Base-by-base conservation (phyloP, 73 alveolate species). In the Paraurostyla sp. region DNA sequence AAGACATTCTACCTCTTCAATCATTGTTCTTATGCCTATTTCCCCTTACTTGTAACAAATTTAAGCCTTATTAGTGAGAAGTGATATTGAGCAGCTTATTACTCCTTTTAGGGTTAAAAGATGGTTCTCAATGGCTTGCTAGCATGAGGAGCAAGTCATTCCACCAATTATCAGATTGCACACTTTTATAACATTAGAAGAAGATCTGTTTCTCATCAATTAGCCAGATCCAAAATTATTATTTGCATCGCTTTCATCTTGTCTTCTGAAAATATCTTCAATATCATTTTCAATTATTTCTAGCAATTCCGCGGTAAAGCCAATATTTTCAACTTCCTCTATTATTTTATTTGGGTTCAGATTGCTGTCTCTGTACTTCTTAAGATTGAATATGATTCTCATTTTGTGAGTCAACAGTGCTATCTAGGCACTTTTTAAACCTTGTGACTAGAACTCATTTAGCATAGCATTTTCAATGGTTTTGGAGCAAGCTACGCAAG, bases 401-500 rank as follows among this genome's bases (percentile, higher is more conserved):
- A 89, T 63, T 41, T 63, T 81, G 49, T 89, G 92, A 25, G 85
- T 68, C 16, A 89, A 62, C 42, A 89, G 88, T 35, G 89, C 81
- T 0, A 83, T 80, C 2, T 32, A 35, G 22, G 36, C 95, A 22
- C 84, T 30, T 13, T 50, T 40, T 0, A 89, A 43, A 9, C 94
- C 94, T 22, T 71, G n/a, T 0, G 27, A 18, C 27, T 52, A 65
- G 54, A 78, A 89, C 29, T 80, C 91, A 3, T 49, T 52, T 35
- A 40, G 60, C 65, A 89, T 62, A 23, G 78, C 89, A 23, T 63
- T 58, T 59, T 89, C 94, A 42, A 89, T 46, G 29, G 89, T 59
- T 30, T 48, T 60, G 4, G 91, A 56, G 25, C 94, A 89, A 1
- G 91, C 94, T 4, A 78, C 80, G 50, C 94, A 89, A 27, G 89